These are phyloP conservation scores for Brasenia schreberi DNA, from an alignment of 164 flowering plant genomes.

Conservation along the genomic window DNA sequence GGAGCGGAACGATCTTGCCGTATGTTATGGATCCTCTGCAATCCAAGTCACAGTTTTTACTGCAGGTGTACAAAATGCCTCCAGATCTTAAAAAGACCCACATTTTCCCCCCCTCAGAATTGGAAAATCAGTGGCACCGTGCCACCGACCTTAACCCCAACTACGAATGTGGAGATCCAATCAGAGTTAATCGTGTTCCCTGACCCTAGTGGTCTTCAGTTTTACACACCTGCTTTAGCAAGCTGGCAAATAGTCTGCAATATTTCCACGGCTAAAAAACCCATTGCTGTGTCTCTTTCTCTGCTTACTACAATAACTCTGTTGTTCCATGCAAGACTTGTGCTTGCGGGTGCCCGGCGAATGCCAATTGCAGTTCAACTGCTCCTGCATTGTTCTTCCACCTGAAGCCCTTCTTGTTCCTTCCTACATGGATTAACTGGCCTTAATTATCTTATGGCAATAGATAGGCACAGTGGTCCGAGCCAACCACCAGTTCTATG, in stretches of 20 bases:
- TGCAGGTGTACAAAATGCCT: slow-evolving; percentile 56
- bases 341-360: slow-evolving; percentile 53
- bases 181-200: slow-evolving; percentile 50
- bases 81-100: slow-evolving; percentile 47
- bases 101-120: slow-evolving; percentile 53
- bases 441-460: slow-evolving; percentile 45
- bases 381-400: slow-evolving; percentile 49
- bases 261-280: slow-evolving; percentile 40
- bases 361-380: slow-evolving; percentile 28
- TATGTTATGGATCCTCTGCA: slow-evolving; percentile 50
- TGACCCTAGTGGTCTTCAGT: slow-evolving; percentile 32
- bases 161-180: slow-evolving; percentile 53
- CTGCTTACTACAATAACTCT: slow-evolving; percentile 65
- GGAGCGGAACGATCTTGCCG: slow-evolving; percentile 57
- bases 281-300: slow-evolving; percentile 88
- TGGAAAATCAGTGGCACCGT: slow-evolving; percentile 46
- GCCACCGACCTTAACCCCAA: slow-evolving; percentile 47
- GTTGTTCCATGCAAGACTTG: slow-evolving; percentile 72
- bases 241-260: slow-evolving; percentile 96
- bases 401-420: slow-evolving; percentile 59
- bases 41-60: slow-evolving; percentile 42
- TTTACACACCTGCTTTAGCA: slow-evolving; percentile 31
- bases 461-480: slow-evolving; percentile 46
- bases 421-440: slow-evolving; percentile 66
- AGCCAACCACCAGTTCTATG: slow-evolving; percentile 56